A percentile compares a stretch with the other conserved stretches of the same genome.
These are phyloP conservation scores for Massarina eburnea DNA, from an alignment of 2,329 filamentous ascomycete genomes.

Conservation along the genomic window DNA sequence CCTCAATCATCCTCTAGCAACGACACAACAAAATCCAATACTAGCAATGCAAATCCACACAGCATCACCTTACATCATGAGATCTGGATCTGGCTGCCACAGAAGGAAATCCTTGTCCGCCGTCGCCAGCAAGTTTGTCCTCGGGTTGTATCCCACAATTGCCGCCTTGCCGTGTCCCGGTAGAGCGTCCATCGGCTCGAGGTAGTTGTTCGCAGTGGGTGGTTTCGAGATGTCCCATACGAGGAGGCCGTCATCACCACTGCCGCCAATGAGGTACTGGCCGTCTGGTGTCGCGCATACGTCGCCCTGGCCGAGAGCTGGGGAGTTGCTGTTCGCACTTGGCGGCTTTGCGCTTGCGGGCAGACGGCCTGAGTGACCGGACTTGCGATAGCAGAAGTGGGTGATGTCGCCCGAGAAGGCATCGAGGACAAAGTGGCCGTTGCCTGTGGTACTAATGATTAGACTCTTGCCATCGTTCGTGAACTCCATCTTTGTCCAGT, in stretches of 20 bases:
- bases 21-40: neutral
- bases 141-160: constrained; percentile 83
- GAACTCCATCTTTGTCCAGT: constrained; percentile 92
- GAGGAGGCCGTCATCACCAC: constrained; percentile 67
- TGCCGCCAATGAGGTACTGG: constrained; percentile 83
- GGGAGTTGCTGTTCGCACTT: constrained; percentile 31
- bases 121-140: constrained; percentile 88
- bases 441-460: constrained; percentile 79
- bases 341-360: constrained; percentile 48
- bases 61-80: constrained; percentile 31
- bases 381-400: constrained; percentile 64
- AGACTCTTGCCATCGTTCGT: constrained; percentile 92
- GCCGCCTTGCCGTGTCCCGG: constrained; percentile 66
- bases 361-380: constrained; percentile 48
- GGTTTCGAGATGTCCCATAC: constrained; percentile 76
- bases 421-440: constrained; percentile 89
- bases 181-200: constrained; percentile 65
- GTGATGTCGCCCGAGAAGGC: constrained; percentile 82
- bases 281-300: constrained; percentile 90
- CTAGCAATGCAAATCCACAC: neutral
- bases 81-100: constrained; percentile 52
- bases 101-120: constrained; percentile 74
- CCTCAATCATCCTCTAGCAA: neutral
- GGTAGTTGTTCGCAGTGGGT: constrained; percentile 57
- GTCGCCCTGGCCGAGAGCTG: constrained; percentile 63